Evolutionary conservation across 2,329 filamentous ascomycete species (phyloP).

Genomic region (Elsinoe necatrix): DNA sequence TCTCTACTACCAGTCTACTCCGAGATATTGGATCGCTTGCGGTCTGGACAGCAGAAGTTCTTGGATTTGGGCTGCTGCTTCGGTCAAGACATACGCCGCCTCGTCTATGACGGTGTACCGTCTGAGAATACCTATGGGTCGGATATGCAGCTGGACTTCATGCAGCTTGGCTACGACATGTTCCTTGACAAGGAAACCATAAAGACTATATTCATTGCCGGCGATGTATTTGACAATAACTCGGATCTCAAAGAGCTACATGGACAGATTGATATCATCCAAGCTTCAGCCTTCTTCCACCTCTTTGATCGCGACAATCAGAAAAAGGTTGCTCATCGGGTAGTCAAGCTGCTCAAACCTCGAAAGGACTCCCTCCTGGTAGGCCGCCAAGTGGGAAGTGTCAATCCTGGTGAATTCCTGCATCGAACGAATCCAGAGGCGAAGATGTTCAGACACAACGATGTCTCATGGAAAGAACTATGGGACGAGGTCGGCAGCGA

Average conservation of each 20-base stretch:
- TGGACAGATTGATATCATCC: constrained; percentile 35
- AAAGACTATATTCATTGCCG: constrained; percentile 27
- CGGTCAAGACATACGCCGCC: constrained; percentile 33
- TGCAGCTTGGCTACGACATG: constrained; percentile 33
- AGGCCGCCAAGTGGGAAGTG: constrained; percentile 33
- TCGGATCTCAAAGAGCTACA: constrained; percentile 29
- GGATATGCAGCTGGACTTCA: constrained; percentile 29
- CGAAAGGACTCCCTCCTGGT: constrained; percentile 31
- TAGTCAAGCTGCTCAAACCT: constrained; percentile 29
- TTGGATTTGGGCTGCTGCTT: constrained; percentile 36
- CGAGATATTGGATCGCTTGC: constrained; percentile 23
- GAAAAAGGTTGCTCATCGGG: constrained; percentile 28
- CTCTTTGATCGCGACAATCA: constrained; percentile 37
- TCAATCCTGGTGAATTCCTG: constrained; percentile 24
- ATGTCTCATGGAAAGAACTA: constrained; percentile 30
- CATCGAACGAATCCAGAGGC: constrained; percentile 19
- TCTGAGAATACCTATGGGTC: constrained; percentile 27
- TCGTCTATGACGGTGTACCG: constrained; percentile 32
- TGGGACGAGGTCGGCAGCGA: constrained; percentile 34
- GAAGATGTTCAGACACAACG: constrained; percentile 32
- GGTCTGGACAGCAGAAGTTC: constrained; percentile 27
- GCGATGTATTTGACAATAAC: constrained; percentile 28
- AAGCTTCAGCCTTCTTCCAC: constrained; percentile 38
- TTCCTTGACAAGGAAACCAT: constrained; percentile 31
- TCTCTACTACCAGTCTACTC: constrained; percentile 21